phyloP scores from a whole-genome alignment of 2,329 filamentous ascomycete species.

The Metarhizium album region DNA sequence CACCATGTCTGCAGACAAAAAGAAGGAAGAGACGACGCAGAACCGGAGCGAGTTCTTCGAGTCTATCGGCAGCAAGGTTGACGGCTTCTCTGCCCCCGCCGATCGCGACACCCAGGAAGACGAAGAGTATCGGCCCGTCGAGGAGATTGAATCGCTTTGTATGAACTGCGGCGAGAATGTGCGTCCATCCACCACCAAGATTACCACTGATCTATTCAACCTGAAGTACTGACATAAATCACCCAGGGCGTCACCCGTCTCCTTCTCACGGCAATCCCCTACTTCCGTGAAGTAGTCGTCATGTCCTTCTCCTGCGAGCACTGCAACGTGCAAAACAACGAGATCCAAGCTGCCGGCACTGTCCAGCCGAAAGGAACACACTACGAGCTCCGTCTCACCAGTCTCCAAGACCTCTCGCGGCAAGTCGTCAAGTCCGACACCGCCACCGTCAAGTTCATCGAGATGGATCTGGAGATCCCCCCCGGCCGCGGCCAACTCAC shows the following conservation, averaged over 20 bases:
- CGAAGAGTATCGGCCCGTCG: slow-evolving; percentile 46
- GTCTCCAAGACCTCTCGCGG: slow-evolving; percentile 63
- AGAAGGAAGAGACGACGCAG: slow-evolving; percentile 25
- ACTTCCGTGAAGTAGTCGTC: slow-evolving; percentile 94
- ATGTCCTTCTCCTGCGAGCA: slow-evolving; percentile 94
- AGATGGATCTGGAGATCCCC: slow-evolving; percentile 88
- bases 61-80: slow-evolving; percentile 50
- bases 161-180: slow-evolving; percentile 81
- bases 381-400: slow-evolving; percentile 72
- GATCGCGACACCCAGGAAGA: slow-evolving; percentile 23
- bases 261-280: slow-evolving; percentile 85
- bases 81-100: slow-evolving; percentile 33
- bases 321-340: slow-evolving; percentile 83
- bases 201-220: neutral
- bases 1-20: slow-evolving; percentile 32
- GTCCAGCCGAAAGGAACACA: slow-evolving; percentile 82
- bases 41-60: slow-evolving; percentile 46
- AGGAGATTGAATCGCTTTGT: slow-evolving; percentile 68
- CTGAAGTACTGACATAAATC: neutral
- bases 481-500: slow-evolving; percentile 83
- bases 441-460: slow-evolving; percentile 75
- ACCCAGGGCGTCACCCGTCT: slow-evolving; percentile 70
- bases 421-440: slow-evolving; percentile 90
- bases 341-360: slow-evolving; percentile 83
- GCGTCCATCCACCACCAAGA: slow-evolving; percentile 16